These are phyloP conservation scores for Blastobotrys indianensis DNA, from an alignment of 1,139 yeast species.

Conservation along the genomic window DNA sequence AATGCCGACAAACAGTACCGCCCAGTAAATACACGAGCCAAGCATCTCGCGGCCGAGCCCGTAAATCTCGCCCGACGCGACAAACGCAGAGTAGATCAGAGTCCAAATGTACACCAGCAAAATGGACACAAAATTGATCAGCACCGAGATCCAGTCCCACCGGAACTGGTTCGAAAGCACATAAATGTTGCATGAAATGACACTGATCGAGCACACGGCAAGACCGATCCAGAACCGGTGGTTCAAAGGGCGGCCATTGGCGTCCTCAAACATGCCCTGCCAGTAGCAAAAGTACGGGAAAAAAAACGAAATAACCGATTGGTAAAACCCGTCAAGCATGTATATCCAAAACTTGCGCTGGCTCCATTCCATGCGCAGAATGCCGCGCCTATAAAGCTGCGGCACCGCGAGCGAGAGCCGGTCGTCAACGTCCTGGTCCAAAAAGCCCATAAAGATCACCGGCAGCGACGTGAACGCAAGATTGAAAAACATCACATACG, in stretches of 20 bases:
- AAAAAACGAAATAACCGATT: slow-evolving; percentile 77
- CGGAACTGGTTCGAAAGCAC: slow-evolving; percentile 76
- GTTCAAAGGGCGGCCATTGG: slow-evolving; percentile 61
- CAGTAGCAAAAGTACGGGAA: slow-evolving; percentile 73
- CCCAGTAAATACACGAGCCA: slow-evolving; percentile 77
- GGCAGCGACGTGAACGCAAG: slow-evolving; percentile 94
- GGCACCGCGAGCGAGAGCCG: slow-evolving; percentile 83
- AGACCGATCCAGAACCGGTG: slow-evolving; percentile 87
- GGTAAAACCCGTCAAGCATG: slow-evolving; percentile 83
- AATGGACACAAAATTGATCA: slow-evolving; percentile 59
- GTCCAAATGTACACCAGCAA: slow-evolving; percentile 79
- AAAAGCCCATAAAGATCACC: slow-evolving; percentile 79
- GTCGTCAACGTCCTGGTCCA: slow-evolving; percentile 90
- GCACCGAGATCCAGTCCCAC: slow-evolving; percentile 86
- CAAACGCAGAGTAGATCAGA: slow-evolving; percentile 73
- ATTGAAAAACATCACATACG: slow-evolving; percentile 86
- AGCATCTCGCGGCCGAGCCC: slow-evolving; percentile 69
- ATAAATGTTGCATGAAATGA: slow-evolving; percentile 72
- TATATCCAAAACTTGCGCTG: slow-evolving; percentile 75
- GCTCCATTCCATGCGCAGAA: slow-evolving; percentile 75
- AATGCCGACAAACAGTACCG: slow-evolving; percentile 66
- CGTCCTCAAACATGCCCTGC: slow-evolving; percentile 50
- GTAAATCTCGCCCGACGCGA: slow-evolving; percentile 62
- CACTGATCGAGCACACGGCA: slow-evolving; percentile 71
- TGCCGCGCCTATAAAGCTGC: slow-evolving; percentile 80